phyloP scores from a whole-genome alignment of 768 basidiomycete species.

The Nidularia pulvinata region DNA sequence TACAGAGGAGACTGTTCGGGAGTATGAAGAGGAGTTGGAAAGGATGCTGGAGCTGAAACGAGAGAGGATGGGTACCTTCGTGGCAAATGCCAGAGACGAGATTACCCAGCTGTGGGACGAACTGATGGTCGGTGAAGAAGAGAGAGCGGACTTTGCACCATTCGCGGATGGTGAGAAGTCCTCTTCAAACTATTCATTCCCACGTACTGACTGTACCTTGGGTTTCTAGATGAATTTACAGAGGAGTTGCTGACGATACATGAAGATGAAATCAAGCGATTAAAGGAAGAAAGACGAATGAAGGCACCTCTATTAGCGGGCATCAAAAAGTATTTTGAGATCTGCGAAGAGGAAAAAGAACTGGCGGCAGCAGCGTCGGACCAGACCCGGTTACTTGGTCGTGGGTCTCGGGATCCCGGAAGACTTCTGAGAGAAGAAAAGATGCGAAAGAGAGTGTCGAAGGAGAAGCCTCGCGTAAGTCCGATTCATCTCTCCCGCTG shows the following conservation, averaged over 20 bases:
- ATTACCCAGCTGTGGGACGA: constrained; percentile 85
- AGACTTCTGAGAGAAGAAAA: constrained; percentile 92
- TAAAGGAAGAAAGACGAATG: constrained; percentile 80
- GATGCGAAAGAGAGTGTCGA: constrained; percentile 91
- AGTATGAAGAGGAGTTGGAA: constrained; percentile 90
- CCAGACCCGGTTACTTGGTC: constrained; percentile 78
- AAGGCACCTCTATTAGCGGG: constrained; percentile 76
- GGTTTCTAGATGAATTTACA: constrained; percentile 72
- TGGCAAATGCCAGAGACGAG: constrained; percentile 79
- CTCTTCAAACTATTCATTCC: background rate
- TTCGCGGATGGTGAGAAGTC: constrained; percentile 73
- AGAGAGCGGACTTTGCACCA: constrained; percentile 77
- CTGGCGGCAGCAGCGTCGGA: constrained; percentile 80
- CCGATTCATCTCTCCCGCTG: background rate
- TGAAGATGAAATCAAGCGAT: constrained; percentile 78
- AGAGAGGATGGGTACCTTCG: constrained; percentile 85
- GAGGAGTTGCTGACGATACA: constrained; percentile 86
- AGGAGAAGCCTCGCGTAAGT: constrained; percentile 90
- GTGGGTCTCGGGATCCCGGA: constrained; percentile 83
- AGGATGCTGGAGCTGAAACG: constrained; percentile 89
- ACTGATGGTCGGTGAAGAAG: constrained; percentile 83
- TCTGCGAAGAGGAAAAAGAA: constrained; percentile 89
- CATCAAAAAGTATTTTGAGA: constrained; percentile 89
- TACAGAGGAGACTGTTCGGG: constrained; percentile 71
- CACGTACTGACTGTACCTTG: background rate